Percentiles rank a stretch among this genome's conserved stretches.
These are phyloP conservation scores for Alternaria sp. DNA, from an alignment of 2,329 filamentous ascomycete species.

Conservation along the genomic window DNA sequence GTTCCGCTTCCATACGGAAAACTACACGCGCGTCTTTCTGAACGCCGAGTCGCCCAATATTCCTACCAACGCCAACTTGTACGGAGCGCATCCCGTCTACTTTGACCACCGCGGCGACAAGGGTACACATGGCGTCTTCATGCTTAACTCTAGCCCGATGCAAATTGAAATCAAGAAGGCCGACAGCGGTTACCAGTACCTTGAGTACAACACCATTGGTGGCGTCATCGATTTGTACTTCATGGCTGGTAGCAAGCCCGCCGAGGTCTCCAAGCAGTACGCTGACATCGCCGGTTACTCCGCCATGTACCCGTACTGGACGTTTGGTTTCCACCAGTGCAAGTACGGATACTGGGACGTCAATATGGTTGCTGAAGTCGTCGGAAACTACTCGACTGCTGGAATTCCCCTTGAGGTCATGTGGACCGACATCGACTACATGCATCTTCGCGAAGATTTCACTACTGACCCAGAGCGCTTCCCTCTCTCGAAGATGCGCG, in stretches of 20 bases:
- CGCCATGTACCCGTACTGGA: constrained; percentile 63
- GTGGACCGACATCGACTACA: constrained; percentile 79
- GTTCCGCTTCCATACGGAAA: constrained; percentile 70
- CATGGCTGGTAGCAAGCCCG: constrained; percentile 58
- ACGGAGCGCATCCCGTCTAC: constrained; percentile 77
- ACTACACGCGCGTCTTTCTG: constrained; percentile 75
- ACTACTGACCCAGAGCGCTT: constrained; percentile 71
- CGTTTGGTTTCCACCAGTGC: constrained; percentile 63
- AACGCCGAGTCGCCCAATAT: constrained; percentile 70
- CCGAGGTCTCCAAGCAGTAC: constrained; percentile 60
- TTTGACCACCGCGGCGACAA: constrained; percentile 71
- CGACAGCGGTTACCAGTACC: constrained; percentile 67
- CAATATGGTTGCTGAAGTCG: constrained; percentile 71
- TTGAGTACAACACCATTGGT: constrained; percentile 82
- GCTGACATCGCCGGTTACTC: constrained; percentile 60
- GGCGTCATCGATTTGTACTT: constrained; percentile 74
- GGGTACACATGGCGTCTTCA: constrained; percentile 51
- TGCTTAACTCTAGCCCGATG: constrained; percentile 61
- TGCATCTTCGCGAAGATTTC: constrained; percentile 68
- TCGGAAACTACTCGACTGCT: constrained; percentile 71
- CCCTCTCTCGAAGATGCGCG: constrained; percentile 67
- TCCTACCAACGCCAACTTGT: constrained; percentile 71
- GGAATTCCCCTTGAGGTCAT: constrained; percentile 75
- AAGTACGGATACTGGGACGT: constrained; percentile 64
- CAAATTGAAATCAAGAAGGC: constrained; percentile 75